Base-by-base conservation (phyloP, 805 yeast species). In the Hanseniaspora singularis region DNA sequence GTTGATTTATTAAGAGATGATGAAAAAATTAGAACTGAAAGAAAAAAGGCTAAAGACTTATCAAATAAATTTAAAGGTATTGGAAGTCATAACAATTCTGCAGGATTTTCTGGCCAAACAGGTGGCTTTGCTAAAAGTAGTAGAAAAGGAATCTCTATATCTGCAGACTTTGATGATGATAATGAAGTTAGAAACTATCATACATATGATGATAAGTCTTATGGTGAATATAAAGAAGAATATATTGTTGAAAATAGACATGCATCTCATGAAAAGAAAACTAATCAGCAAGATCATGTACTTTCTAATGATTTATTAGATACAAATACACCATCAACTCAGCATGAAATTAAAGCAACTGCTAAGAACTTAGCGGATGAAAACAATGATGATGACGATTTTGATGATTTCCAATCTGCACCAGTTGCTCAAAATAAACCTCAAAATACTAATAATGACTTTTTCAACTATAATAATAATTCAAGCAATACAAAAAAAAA, bases 41-140 rank as follows among this genome's bases (percentile, higher is more conserved):
- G 97, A 52, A 85, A 83, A 64, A 85, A 83, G 70, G 87, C 96
- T n/a, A 76, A 92, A 54, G 81, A 79, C 15, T 82, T 86, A 54
- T 73, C 86, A 30, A 77, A 81, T 64, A 88, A 87, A 63, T 86
- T 79, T 60, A 81, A 79, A 38, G 95, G 88, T 43, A 80, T 83
- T 30, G 76, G 88, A 8, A 81, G 83, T 22, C 55, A 53, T 39
- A 59, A 55, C 40, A 60, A 18, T 54, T 54, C 46, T 51, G 44
- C 30, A 38, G 50, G 33, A 2, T 20, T 27, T 30, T 12, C 52
- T 5, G 38, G 46, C 15, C 55, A 51, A 37, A 50, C 42, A 4
- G 46, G 46, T 23, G 50, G 50, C 2, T 47, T 47, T 26, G 40
- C 37, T 22, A 36, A 30, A 15, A 46, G 53, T 3, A 55, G 58